phyloP scores from a whole-genome alignment of 345 rosid genomes.

The Populus davidiana region DNA sequence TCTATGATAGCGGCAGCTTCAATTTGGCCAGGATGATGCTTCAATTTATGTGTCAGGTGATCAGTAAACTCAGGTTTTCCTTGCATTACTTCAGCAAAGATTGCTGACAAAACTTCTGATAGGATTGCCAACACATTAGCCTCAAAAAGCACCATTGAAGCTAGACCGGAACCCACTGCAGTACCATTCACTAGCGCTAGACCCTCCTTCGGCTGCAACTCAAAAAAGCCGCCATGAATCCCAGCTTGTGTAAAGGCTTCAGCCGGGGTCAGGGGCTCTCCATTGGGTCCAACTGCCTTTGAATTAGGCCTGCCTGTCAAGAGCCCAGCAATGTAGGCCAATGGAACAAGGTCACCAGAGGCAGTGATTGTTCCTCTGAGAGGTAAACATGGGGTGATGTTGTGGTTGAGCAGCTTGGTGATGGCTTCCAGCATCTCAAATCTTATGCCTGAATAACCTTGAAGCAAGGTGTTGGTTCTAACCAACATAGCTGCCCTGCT shows the following conservation, averaged over 20 bases:
- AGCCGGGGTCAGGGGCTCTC: slow-evolving; percentile 5
- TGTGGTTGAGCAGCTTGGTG: slow-evolving; percentile 23
- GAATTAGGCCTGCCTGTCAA: slow-evolving; percentile 27
- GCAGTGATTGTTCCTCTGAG: slow-evolving; percentile 25
- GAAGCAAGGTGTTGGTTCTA: slow-evolving; percentile 25
- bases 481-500: slow-evolving; percentile 30
- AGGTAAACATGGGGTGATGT: slow-evolving; percentile 23
- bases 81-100: slow-evolving; percentile 35
- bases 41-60: slow-evolving; percentile 33
- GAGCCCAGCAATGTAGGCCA: slow-evolving; percentile 25
- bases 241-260: slow-evolving; percentile 24
- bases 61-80: slow-evolving; percentile 36
- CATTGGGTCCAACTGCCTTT: slow-evolving; percentile 13
- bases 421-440: slow-evolving; percentile 28
- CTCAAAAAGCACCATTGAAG: slow-evolving; percentile 32
- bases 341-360: slow-evolving; percentile 26
- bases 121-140: slow-evolving; percentile 22
- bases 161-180: slow-evolving; percentile 32
- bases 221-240: slow-evolving; percentile 22
- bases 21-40: slow-evolving; percentile 39
- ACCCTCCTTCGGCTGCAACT: slow-evolving; percentile 32
- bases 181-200: slow-evolving; percentile 33
- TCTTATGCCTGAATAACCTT: slow-evolving; percentile 30
- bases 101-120: slow-evolving; percentile 30
- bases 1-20: slow-evolving; percentile 39